These are phyloP conservation scores for Lunularia cruciata DNA, from an alignment of 225 moss, liverwort and hornwort genomes.

Conservation along the genomic window DNA sequence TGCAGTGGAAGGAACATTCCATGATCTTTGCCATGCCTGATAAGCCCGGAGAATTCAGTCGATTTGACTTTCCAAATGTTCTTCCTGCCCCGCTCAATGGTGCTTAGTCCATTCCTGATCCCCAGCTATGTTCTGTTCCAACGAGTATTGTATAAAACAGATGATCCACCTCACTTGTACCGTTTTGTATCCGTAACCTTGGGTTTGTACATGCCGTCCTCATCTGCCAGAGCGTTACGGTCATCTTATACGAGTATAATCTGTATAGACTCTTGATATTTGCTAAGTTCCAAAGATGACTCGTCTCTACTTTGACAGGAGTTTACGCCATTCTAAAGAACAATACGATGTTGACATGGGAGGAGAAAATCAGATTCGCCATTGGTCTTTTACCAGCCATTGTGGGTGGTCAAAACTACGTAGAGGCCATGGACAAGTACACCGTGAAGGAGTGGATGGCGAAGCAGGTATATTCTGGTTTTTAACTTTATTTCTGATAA, in stretches of 20 bases:
- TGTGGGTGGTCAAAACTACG: slow-evolving; percentile 85
- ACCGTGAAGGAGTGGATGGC: slow-evolving; percentile 97
- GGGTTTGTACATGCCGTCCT: too few species aligned
- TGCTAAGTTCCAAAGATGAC: too few species aligned
- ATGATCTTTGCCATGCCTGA: slow-evolving; percentile 98
- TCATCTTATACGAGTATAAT: too few species aligned
- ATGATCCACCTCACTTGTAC: too few species aligned
- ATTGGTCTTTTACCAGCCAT: slow-evolving; percentile 92
- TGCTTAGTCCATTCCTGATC: too few species aligned
- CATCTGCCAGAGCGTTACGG: too few species aligned
- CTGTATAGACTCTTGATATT: too few species aligned
- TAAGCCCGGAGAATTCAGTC: slow-evolving; percentile 93
- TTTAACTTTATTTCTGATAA: too few species aligned
- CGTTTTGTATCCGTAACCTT: too few species aligned
- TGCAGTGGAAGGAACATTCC: slow-evolving; percentile 99
- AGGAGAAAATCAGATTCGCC: slow-evolving; percentile 87
- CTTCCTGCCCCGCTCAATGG: slow-evolving; percentile 91
- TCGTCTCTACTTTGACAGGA: slow-evolving; percentile 32
- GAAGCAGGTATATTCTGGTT: slow-evolving; percentile 57
- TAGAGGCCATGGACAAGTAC: slow-evolving; percentile 91
- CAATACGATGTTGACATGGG: slow-evolving; percentile 86
- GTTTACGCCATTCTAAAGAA: slow-evolving; percentile 96
- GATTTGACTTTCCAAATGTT: slow-evolving; percentile 85
- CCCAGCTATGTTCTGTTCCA: too few species aligned
- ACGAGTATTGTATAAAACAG: too few species aligned